Percentiles rank a stretch among this genome's conserved stretches.
phyloP scores from a whole-genome alignment of 306 rosid species.

The Dalbergia oliveri region DNA sequence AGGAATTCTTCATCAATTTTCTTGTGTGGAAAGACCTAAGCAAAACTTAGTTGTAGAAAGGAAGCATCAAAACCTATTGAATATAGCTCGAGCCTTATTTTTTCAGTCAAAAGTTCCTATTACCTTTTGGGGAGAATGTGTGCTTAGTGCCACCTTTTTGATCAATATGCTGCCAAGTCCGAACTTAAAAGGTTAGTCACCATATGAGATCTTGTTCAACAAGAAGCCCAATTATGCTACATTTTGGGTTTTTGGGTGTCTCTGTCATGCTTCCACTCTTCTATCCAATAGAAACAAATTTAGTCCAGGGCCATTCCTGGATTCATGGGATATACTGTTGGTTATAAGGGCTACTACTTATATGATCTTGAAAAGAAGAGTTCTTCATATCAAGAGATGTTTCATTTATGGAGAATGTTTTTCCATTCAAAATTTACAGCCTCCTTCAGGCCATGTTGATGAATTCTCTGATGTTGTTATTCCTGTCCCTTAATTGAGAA shows the following conservation, averaged over 20 bases:
- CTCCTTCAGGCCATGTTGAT: too few relatives aligned
- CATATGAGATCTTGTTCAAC: too few relatives aligned
- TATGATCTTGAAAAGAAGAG: not conserved
- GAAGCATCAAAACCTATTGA: not conserved
- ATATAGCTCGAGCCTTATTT: not conserved
- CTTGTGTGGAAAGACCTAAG: not conserved
- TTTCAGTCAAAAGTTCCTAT: not conserved
- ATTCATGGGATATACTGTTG: too few relatives aligned
- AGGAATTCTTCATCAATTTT: not conserved
- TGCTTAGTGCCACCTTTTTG: not conserved
- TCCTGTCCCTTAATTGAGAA: too few relatives aligned
- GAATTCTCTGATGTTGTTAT: too few relatives aligned
- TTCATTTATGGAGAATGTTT: not conserved
- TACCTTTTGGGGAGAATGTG: not conserved
- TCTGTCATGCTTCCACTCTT: not conserved
- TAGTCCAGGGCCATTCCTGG: not conserved
- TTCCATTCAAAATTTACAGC: too few relatives aligned
- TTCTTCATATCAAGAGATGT: not conserved
- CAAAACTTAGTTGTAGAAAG: not conserved
- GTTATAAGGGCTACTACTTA: too few relatives aligned
- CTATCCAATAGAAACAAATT: too few relatives aligned
- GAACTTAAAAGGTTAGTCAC: too few relatives aligned
- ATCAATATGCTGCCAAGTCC: too few relatives aligned
- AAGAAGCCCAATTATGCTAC: too few relatives aligned
- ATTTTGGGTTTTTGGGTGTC: too few relatives aligned